Evolutionary conservation across 2,329 filamentous ascomycete genomes (phyloP).

Genomic region (Rutstroemia sp.): DNA sequence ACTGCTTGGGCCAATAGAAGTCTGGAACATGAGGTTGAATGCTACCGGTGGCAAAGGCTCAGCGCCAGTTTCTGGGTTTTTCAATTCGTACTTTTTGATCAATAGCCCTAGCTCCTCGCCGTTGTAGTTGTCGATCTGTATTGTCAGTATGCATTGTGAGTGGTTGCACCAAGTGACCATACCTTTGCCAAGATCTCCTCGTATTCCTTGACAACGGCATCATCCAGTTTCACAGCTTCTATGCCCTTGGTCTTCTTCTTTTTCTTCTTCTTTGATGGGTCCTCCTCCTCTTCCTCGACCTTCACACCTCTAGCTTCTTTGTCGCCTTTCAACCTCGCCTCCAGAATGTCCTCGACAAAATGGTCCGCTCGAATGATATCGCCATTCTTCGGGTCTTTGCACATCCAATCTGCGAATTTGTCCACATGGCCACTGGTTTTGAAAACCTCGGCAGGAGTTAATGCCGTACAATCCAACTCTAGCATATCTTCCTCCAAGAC

Average conservation of each 20-base stretch:
- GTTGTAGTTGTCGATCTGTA: conserved; percentile 83
- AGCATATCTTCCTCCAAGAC: conserved; percentile 69
- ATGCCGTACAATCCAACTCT: conserved; percentile 75
- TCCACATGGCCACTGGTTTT: conserved; percentile 97
- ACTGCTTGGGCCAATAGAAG: conserved; percentile 85
- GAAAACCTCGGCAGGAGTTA: conserved; percentile 88
- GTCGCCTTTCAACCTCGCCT: conserved; percentile 79
- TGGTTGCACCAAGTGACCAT: conserved; percentile 4
- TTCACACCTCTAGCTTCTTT: conserved; percentile 85
- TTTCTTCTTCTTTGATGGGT: conserved; percentile 75
- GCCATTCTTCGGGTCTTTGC: conserved; percentile 95
- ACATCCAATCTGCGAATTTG: conserved; percentile 95
- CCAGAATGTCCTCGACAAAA: conserved; percentile 89
- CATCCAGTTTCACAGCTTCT: conserved; percentile 78
- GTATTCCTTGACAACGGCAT: conserved; percentile 81
- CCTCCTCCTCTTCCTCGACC: conserved; percentile 67
- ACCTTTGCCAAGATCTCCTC: conserved; percentile 77
- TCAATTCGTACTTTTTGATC: conserved; percentile 86
- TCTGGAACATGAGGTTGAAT: conserved; percentile 99
- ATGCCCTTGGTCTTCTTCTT: conserved; percentile 81
- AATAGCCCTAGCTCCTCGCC: conserved; percentile 79
- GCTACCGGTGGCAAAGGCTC: conserved; percentile 74
- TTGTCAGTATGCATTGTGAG: conserved; percentile 7
- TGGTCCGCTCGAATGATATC: conserved; percentile 96
- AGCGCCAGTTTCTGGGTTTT: conserved; percentile 73